Conservation (phyloP, 164 flowering plant genomes). For the Liriodendron chinense region DNA sequence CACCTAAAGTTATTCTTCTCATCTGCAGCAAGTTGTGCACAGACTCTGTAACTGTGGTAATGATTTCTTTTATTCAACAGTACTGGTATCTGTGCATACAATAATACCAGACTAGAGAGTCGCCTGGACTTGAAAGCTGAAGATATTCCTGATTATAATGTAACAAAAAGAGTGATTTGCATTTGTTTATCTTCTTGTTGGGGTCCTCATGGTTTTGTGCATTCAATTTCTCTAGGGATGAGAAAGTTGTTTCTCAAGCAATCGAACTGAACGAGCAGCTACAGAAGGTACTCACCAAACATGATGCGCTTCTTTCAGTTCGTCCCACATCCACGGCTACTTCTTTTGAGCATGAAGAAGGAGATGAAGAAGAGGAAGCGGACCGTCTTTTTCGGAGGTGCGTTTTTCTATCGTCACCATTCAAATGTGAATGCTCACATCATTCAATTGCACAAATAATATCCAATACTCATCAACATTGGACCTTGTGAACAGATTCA, state of each 20-base stretch:
- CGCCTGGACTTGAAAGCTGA: no score
- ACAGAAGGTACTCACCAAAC: conserved; percentile 61
- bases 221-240: conserved; percentile 51
- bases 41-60: no score
- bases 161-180: background rate
- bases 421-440: background rate
- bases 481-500: no score
- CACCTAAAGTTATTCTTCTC: no score
- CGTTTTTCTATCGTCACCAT: background rate
- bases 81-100: no score
- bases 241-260: conserved; percentile 70
- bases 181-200: background rate
- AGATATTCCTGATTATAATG: no score
- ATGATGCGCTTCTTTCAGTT: conserved; percentile 69
- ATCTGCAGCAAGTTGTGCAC: no score
- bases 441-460: no score
- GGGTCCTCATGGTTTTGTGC: background rate
- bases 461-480: no score
- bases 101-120: no score
- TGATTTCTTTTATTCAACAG: no score
- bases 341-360: conserved; percentile 41
- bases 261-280: conserved; percentile 85
- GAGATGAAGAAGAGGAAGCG: conserved; percentile 71
- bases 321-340: conserved; percentile 30
- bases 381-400: conserved; percentile 87